Conservation (phyloP, 805 yeast genomes). For the Wickerhamiella lipophila region DNA sequence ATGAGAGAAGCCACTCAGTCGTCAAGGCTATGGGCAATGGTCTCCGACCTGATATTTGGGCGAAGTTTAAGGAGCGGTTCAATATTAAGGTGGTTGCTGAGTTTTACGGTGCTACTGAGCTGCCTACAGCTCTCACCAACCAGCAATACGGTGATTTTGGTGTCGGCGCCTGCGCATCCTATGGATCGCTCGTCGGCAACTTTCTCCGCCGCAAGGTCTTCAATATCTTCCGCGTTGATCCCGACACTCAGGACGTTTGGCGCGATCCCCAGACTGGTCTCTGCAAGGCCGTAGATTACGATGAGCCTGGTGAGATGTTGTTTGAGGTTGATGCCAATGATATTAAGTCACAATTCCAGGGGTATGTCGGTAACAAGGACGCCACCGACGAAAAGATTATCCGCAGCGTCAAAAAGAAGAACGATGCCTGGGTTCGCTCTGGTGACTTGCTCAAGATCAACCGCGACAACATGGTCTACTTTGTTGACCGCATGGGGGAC, state of each 20-base stretch:
- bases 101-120: slow-evolving; percentile 87
- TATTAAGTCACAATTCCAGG: slow-evolving; percentile 71
- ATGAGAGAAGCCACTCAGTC: slow-evolving; percentile 47
- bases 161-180: slow-evolving; percentile 77
- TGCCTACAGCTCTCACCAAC: slow-evolving; percentile 77
- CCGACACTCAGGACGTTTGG: slow-evolving; percentile 58
- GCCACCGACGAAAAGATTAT: slow-evolving; percentile 71
- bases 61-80: slow-evolving; percentile 62
- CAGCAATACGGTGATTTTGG: slow-evolving; percentile 69
- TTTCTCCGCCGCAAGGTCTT: slow-evolving; percentile 39
- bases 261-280: slow-evolving; percentile 56
- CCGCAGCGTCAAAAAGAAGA: slow-evolving; percentile 61
- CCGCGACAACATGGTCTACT: slow-evolving; percentile 55
- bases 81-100: slow-evolving; percentile 68
- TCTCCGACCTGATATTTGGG: slow-evolving; percentile 79
- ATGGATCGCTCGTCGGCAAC: slow-evolving; percentile 38
- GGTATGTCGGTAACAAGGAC: slow-evolving; percentile 65
- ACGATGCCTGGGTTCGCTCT: slow-evolving; percentile 83
- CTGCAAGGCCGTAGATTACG: slow-evolving; percentile 39
- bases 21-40: slow-evolving; percentile 83
- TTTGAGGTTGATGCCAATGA: slow-evolving; percentile 57
- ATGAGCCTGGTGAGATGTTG: slow-evolving; percentile 78
- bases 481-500: slow-evolving; percentile 88
- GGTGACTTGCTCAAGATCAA: slow-evolving; percentile 74
- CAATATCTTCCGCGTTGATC: slow-evolving; percentile 60